Evolutionary conservation across 139 green algal species (phyloP).

Genomic region (Micractinium conductrix): DNA sequence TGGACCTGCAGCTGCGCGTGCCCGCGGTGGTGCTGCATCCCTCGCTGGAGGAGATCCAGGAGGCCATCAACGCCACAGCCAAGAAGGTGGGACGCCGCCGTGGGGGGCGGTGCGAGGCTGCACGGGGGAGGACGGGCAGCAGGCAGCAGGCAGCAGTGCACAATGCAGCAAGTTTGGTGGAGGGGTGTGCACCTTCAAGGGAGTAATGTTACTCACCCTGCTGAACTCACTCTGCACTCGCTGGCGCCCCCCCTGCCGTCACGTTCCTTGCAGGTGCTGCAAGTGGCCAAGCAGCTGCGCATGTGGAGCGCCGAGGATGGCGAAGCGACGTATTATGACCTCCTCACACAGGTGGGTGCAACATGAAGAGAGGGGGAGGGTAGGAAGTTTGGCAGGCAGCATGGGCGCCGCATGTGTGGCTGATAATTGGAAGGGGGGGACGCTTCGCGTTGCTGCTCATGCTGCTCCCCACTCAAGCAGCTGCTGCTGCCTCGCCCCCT

Average conservation of each 20-base stretch:
- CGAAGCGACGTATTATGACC: conserved; percentile 15
- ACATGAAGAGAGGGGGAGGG: too few relatives aligned
- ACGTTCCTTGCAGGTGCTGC: conserved; percentile 43
- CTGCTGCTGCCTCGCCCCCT: not conserved
- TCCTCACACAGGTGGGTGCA: not conserved
- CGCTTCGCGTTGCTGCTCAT: too few relatives aligned
- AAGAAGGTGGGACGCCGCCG: conserved; percentile 57
- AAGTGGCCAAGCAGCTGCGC: conserved; percentile 65
- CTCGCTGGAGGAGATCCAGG: conserved; percentile 88
- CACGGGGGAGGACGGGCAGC: not conserved
- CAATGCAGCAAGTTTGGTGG: not conserved
- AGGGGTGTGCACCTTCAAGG: too few relatives aligned
- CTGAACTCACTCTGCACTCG: not conserved
- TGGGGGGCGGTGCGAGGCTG: not conserved
- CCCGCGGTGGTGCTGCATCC: conserved; percentile 86
- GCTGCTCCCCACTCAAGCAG: not conserved
- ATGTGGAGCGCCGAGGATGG: conserved; percentile 68
- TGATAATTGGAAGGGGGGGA: too few relatives aligned
- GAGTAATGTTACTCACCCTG: not conserved
- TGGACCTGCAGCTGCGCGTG: conserved; percentile 89
- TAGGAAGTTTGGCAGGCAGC: too few relatives aligned
- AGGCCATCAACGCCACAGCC: conserved; percentile 81
- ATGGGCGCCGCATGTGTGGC: too few relatives aligned
- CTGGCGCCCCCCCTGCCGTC: not conserved
- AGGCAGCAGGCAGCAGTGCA: not conserved